Evolutionary conservation across 805 yeast species (phyloP), one percentile per base, ranked within the genome.

Genomic region (Saccharomyces jurei): DNA sequence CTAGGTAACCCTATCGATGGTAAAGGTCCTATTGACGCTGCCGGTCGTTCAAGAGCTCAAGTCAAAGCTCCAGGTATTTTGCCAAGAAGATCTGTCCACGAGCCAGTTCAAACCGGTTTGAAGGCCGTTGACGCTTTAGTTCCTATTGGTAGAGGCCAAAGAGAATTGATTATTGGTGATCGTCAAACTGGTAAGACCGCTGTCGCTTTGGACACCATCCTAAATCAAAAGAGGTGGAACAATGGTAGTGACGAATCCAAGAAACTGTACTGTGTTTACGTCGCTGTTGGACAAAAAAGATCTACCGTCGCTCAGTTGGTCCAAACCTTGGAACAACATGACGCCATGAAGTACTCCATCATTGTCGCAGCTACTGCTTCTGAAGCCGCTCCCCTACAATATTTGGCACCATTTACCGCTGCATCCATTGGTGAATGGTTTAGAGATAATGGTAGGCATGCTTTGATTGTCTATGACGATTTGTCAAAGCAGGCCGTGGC

Each of bases 121-220:
- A 94, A 94, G 83, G 86, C 97, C 62, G 97, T 94, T 69, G 99
- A 94, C 76, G 92, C 99, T 74, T 86, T 94, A 72, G 99, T 94
- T 78, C 99, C 99, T 78, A 79, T 94, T 70, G 99, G 99, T 76
- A 94, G 99, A 87, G 99, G 99, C 78, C 99, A 94, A 82, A 94
- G 99, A 89, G 99, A 94, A 84, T 82, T 94, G 87, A 92, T 92
- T 73, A 92, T 92, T 75, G 99, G 99, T 86, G 99, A 92, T 80
- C 92, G 99, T 84, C 99, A 94, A 83, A 94, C 99, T 72, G 99
- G 99, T 87, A 94, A 94, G 84, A 94, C 99, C 74, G 97, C 98
- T 64, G 97, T 94, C 70, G 99, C 98, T 69, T 77, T 94, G 69
- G 99, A 94, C 78, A 84, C 99, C 80, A 94, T 94, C 74, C 85